Evolutionary conservation across 768 basidiomycete species (phyloP), one percentile per base, ranked within the genome.

Genomic region (Collybiopsis luxurians): DNA sequence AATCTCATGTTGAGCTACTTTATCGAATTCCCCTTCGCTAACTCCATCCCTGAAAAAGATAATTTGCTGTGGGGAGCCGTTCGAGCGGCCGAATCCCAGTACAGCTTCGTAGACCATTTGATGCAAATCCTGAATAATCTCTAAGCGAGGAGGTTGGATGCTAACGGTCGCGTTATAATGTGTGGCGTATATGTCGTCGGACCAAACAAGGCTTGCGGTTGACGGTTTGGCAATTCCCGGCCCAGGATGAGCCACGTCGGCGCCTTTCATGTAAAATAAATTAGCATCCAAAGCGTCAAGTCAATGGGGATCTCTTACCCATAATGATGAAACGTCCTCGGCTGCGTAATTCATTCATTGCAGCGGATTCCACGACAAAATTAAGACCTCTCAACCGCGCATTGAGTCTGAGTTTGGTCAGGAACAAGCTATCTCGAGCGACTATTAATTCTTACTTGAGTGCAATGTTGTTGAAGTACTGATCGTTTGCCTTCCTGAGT

Each of bases 161-260:
- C 66, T 59, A 0, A 72, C 75, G 0, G 72, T 53, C 0, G 81
- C 72, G 4, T 68, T 67, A 48, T 88, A 90, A 11, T 69, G 72
- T 17, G 75, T 75, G 0, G 75, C 81, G 0, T 66, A 55, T 0
- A 0, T 13, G 52, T 89, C 84, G 21, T 71, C 70, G 0, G 86
- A 89, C 1, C 75, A 81, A 0, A 90, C 88, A 0, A 89, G 62
- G 1, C 80, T 76, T 0, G 86, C 75, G 0, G 87, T 72, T 0
- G 88, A 89, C 0, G 89, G 82, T 31, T 72, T 68, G 0, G 60
- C 48, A 0, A 76, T 61, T 0, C 86, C 84, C 12, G 87, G 81
- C 0, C 78, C 77, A 0, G 88, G 84, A 59, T 91, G 89, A 6
- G 81, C 77, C 0, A 89, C 78, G 63, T 83, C 84, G 9, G 81